phyloP scores from a whole-genome alignment of 164 flowering plant species.

The Stephania yunnanensis region DNA sequence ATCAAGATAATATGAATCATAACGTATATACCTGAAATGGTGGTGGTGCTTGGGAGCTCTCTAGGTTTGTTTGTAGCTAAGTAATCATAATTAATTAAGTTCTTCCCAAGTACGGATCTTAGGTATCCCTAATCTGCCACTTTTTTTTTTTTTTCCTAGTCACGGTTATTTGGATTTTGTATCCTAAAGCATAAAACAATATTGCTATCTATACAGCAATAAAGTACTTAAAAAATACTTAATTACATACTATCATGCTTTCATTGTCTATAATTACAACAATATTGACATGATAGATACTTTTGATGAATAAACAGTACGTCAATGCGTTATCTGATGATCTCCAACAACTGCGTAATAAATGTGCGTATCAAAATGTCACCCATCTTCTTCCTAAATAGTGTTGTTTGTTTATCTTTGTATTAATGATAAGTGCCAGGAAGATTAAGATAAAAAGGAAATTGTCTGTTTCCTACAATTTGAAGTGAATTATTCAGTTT shows the following conservation, averaged over 20 bases:
- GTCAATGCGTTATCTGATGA: no score
- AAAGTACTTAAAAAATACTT: no score
- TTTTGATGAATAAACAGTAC: no score
- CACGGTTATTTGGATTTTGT: not conserved
- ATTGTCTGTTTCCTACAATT: not conserved
- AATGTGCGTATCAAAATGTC: no score
- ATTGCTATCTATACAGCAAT: no score
- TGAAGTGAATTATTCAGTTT: not conserved
- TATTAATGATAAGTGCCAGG: not conserved
- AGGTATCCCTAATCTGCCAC: not conserved
- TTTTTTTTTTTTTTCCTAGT: not conserved
- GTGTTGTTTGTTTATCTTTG: not conserved
- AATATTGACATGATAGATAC: no score
- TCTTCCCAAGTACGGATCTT: not conserved
- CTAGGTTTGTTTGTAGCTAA: not conserved
- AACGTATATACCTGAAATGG: not conserved
- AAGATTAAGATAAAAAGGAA: not conserved
- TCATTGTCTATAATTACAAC: no score
- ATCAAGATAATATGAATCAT: not conserved
- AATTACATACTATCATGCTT: no score
- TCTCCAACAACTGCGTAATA: no score
- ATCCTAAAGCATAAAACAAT: not conserved
- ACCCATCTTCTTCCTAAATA: no score
- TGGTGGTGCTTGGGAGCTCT: not conserved
- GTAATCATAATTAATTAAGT: not conserved